Conservation (phyloP, 139 green algal genomes). For the Pseudopediastrum boryanum region DNA sequence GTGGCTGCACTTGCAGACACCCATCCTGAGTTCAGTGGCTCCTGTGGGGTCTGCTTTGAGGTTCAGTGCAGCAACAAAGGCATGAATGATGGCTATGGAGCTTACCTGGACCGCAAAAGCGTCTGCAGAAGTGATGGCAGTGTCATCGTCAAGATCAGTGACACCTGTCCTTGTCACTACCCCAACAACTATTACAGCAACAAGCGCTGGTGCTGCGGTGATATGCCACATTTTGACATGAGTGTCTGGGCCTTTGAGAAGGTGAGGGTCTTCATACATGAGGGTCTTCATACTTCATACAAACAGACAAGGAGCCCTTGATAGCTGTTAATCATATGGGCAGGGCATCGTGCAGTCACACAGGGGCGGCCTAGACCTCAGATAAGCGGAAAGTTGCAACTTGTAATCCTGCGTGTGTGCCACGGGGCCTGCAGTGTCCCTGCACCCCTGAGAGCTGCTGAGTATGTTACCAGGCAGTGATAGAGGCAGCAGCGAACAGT, state of each 20-base stretch:
- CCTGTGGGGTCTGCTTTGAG: conserved; percentile 57
- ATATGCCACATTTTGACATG: conserved; percentile 36
- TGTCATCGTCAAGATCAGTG: conserved; percentile 47
- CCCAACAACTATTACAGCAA: conserved; percentile 29
- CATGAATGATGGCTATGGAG: conserved; percentile 41
- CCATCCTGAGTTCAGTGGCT: conserved; percentile 36
- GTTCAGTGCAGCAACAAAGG: conserved; percentile 28
- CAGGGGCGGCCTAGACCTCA: too few species aligned
- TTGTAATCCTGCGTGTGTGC: too few species aligned
- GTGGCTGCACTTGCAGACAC: conserved; percentile 38
- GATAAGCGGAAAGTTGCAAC: too few species aligned
- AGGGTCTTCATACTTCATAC: too few species aligned
- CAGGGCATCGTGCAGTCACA: too few species aligned
- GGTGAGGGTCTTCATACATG: too few species aligned
- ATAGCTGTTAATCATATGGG: too few species aligned
- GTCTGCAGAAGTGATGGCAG: conserved; percentile 28
- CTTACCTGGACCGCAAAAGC: conserved; percentile 16
- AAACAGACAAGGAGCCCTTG: too few species aligned
- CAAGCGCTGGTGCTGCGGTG: conserved; percentile 43
- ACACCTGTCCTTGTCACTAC: conserved; percentile 49
- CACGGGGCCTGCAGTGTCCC: too few species aligned
- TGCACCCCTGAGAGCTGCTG: too few species aligned
- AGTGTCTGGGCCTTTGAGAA: conserved; percentile 31
- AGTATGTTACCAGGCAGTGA: too few species aligned
- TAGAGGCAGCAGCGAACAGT: too few species aligned